phyloP scores from a whole-genome alignment of 352 stramenopile genomes.

The Phytophthora pseudosyringae region DNA sequence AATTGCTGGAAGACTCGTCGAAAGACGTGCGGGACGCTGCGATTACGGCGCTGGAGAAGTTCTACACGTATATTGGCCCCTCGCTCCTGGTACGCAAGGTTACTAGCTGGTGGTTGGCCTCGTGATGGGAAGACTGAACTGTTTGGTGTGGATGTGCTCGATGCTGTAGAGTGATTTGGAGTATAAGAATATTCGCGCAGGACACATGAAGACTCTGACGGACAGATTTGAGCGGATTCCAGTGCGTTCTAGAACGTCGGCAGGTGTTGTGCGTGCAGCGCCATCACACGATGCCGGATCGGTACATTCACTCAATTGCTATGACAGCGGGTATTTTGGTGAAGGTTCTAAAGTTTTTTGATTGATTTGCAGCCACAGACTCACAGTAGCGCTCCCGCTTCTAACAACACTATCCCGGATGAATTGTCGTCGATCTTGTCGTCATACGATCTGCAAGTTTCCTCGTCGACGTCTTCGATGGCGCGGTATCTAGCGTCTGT shows the following conservation, averaged over 20 bases:
- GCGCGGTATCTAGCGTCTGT: constrained; percentile 59
- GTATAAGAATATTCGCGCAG: constrained; percentile 72
- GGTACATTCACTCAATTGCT: constrained; percentile 10
- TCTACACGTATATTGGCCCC: constrained; percentile 73
- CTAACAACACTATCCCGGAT: constrained; percentile 14
- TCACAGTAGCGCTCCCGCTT: neutral
- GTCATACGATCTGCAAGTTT: constrained; percentile 49
- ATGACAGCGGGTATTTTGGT: neutral
- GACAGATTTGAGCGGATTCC: constrained; percentile 55
- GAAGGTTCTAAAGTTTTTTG: neutral
- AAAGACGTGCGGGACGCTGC: constrained; percentile 86
- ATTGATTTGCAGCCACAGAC: constrained; percentile 8
- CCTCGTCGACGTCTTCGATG: constrained; percentile 61
- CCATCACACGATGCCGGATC: constrained; percentile 5
- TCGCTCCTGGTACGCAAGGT: constrained; percentile 63
- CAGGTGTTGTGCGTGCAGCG: neutral
- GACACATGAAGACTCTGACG: constrained; percentile 79
- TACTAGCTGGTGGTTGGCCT: neutral
- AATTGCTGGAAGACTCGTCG: constrained; percentile 77
- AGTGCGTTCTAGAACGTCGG: constrained; percentile 1
- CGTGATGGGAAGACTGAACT: constrained; percentile 5
- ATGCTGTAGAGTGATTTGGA: constrained; percentile 63
- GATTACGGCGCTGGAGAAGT: constrained; percentile 70
- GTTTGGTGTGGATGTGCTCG: constrained; percentile 1
- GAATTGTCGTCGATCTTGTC: constrained; percentile 55